Evolutionary conservation across 2,329 filamentous ascomycete species (phyloP).

Genomic region (Clarireedia homoeocarpa): DNA sequence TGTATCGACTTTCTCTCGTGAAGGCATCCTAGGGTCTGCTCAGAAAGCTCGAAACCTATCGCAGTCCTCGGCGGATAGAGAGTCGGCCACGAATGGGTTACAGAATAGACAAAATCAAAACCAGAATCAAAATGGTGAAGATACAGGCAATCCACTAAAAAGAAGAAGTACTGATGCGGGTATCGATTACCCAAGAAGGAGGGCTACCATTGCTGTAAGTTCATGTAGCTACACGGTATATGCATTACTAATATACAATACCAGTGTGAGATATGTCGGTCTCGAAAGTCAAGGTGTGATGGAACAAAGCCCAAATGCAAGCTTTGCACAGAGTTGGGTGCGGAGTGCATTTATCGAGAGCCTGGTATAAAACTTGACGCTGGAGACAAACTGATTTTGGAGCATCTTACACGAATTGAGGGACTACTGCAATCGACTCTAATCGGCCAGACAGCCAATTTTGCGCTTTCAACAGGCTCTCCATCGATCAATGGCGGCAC

Average conservation of each 20-base stretch:
- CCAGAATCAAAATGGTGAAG: conserved; percentile 34
- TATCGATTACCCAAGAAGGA: conserved; percentile 55
- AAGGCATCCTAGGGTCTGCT: conserved; percentile 45
- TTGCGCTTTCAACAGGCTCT: conserved; percentile 53
- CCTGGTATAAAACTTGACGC: conserved; percentile 82
- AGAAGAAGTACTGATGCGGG: conserved; percentile 53
- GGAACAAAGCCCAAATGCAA: conserved; percentile 77
- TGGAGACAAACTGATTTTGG: conserved; percentile 77
- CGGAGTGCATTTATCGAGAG: conserved; percentile 77
- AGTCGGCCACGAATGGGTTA: conserved; percentile 31
- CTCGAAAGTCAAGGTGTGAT: conserved; percentile 72
- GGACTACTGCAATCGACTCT: conserved; percentile 67
- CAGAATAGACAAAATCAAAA: conserved; percentile 31
- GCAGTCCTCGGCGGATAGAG: conserved; percentile 42
- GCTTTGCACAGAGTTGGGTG: conserved; percentile 73
- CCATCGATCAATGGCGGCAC: conserved; percentile 59
- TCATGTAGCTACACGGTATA: neutral
- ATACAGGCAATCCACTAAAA: conserved; percentile 51
- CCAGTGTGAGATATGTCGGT: conserved; percentile 74
- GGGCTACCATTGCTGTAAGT: conserved; percentile 59
- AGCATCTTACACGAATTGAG: conserved; percentile 71
- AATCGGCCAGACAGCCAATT: conserved; percentile 40
- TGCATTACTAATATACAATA: neutral
- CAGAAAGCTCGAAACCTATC: conserved; percentile 48
- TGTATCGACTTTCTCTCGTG: conserved; percentile 44